Conservation (phyloP, 2,329 filamentous ascomycete species). For the Neofusicoccum laricinum region DNA sequence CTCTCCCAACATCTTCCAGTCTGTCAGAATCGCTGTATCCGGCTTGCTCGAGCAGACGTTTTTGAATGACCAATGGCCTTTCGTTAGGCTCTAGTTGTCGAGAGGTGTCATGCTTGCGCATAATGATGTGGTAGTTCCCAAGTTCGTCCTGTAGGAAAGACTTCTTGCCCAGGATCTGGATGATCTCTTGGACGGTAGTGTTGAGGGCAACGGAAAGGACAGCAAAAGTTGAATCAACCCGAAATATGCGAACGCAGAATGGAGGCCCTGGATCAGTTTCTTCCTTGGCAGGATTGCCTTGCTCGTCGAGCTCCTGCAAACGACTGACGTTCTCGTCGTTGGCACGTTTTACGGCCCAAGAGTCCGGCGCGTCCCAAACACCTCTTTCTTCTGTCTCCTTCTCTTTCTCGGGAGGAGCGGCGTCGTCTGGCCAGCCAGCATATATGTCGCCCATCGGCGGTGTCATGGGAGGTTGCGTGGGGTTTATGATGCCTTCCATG, state of each 20-base stretch:
- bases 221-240: slow-evolving; percentile 88
- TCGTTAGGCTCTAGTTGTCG: slow-evolving; percentile 76
- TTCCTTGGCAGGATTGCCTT: slow-evolving; percentile 62
- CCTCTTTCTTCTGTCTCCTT: slow-evolving; percentile 42
- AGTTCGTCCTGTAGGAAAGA: slow-evolving; percentile 86
- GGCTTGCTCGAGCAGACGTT: slow-evolving; percentile 82
- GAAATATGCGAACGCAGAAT: slow-evolving; percentile 94
- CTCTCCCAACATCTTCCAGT: slow-evolving; percentile 88
- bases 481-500: slow-evolving; percentile 84
- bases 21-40: slow-evolving; percentile 84
- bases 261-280: slow-evolving; percentile 70
- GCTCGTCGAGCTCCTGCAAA: slow-evolving; percentile 65
- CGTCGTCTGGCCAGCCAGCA: slow-evolving; percentile 47
- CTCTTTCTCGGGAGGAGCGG: slow-evolving; percentile 21
- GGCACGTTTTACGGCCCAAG: slow-evolving; percentile 82
- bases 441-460: slow-evolving; percentile 56
- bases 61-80: slow-evolving; percentile 86
- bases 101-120: slow-evolving; percentile 88
- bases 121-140: slow-evolving; percentile 92
- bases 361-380: slow-evolving; percentile 91
- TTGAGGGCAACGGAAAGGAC: slow-evolving; percentile 83
- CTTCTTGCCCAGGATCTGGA: slow-evolving; percentile 90
- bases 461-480: slow-evolving; percentile 62
- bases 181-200: slow-evolving; percentile 80
- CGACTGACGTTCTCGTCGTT: slow-evolving; percentile 61